Percentiles rank a stretch among this genome's conserved stretches.
phyloP scores from a whole-genome alignment of 352 stramenopile genomes.

The Phytophthora palmivora region DNA sequence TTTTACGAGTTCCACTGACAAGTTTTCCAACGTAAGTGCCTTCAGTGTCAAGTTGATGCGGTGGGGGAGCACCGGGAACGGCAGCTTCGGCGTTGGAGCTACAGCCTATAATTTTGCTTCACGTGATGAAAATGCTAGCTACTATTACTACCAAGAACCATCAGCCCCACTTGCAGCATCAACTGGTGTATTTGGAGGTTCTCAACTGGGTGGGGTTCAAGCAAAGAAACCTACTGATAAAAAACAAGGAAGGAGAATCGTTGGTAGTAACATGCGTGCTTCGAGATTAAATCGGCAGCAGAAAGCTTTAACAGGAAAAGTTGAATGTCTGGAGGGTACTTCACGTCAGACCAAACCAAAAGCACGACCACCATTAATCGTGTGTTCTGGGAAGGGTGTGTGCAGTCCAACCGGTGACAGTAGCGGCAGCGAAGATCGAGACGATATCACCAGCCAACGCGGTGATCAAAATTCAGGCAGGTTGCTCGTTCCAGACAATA shows the following conservation, averaged over 20 bases:
- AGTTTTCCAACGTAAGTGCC: slow-evolving; percentile 6
- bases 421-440: slow-evolving; percentile 5
- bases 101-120: slow-evolving; percentile 25
- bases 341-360: neutral
- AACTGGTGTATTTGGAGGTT: neutral
- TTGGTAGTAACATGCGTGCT: slow-evolving; percentile 8
- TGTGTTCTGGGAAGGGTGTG: slow-evolving; percentile 36
- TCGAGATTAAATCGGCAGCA: slow-evolving; percentile 1
- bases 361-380: slow-evolving; percentile 21
- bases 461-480: neutral
- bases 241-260: slow-evolving; percentile 1
- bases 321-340: neutral
- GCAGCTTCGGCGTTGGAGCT: slow-evolving; percentile 19
- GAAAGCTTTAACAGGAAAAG: neutral
- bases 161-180: slow-evolving; percentile 4
- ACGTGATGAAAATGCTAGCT: slow-evolving; percentile 25
- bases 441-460: slow-evolving; percentile 8
- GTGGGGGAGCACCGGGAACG: slow-evolving; percentile 28
- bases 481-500: neutral
- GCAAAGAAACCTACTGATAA: slow-evolving; percentile 30
- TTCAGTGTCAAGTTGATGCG: slow-evolving; percentile 19
- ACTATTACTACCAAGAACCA: slow-evolving; percentile 38
- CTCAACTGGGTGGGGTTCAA: slow-evolving; percentile 2
- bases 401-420: slow-evolving; percentile 8
- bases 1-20: neutral